These are phyloP conservation scores for Parsonsia alboflavescens DNA, from an alignment of 257 asterid species.

Conservation along the genomic window DNA sequence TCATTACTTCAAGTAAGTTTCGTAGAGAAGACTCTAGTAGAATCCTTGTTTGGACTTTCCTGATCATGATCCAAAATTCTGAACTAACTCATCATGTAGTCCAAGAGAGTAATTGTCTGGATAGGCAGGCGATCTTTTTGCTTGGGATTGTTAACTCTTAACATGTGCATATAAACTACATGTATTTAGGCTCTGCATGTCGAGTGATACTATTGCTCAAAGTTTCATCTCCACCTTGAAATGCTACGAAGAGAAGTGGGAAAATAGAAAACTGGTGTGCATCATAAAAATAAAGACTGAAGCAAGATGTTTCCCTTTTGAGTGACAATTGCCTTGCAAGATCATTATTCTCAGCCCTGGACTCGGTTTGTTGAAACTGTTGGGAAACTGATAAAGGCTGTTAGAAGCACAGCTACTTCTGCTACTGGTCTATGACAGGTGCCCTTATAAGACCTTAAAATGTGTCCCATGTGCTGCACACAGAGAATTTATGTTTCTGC, in stretches of 20 bases:
- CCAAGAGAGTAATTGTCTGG: neutral
- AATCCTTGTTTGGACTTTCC: neutral
- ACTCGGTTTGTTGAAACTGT: neutral
- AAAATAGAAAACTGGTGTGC: neutral
- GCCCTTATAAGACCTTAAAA: neutral
- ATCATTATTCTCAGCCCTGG: neutral
- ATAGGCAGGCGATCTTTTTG: neutral
- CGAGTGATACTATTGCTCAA: neutral
- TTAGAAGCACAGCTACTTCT: neutral
- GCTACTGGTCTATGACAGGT: neutral
- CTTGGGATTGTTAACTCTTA: neutral
- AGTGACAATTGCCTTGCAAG: neutral
- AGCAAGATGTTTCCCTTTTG: neutral
- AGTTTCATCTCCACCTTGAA: neutral
- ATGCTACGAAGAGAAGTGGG: neutral
- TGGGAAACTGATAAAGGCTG: neutral
- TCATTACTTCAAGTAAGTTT: constrained; percentile 20
- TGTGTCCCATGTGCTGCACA: neutral
- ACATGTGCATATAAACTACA: neutral
- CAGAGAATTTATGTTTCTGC: neutral
- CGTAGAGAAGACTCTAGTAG: neutral
- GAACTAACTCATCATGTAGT: neutral
- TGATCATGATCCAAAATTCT: neutral
- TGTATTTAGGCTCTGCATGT: neutral
- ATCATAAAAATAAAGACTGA: neutral